Evolutionary conservation across 192 early-diverging fungal genomes (phyloP), one percentile per base, ranked within the genome.

Genomic region (Pilaira anomala): DNA sequence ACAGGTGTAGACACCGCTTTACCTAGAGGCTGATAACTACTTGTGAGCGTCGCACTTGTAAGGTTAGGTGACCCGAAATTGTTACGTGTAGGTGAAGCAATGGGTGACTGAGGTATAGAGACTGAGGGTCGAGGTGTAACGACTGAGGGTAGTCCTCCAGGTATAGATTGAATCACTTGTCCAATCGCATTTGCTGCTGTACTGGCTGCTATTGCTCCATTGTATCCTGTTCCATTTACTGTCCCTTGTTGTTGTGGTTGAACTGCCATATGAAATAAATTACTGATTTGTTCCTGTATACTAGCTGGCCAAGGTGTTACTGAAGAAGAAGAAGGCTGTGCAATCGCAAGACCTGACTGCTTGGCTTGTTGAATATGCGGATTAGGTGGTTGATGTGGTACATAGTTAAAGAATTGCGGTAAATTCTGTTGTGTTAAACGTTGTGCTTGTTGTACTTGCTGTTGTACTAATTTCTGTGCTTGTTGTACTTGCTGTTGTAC

Each of bases 401-500:
- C 22, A 24, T 25, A 3, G 22, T 7, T 54, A 28, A 19, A 19
- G 46, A 48, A 21, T 7, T 48, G 45, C 3, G 45, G 12, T 46
- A 46, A 46, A 46, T 18, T 3, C 3, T 14, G 49, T 18, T 51
- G 19, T 21, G 2, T 12, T 24, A 3, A 19, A 1, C 25, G 26
- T 51, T 57, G 21, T 39, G 25, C 22, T 19, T 60, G 39, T 28
- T 41, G 22, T 41, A n/a, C n/a, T n/a, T 45, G 36, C 11, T 14
- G 14, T 42, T 59, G 57, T 21, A 21, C 41, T 26, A 9, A 48
- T 22, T 53, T 18, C 21, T 36, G 54, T 59, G 2, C n/a, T 11
- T 36, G 26, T 33, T 41, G 56, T 29, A 46, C 42, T 58, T 13
- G 25, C 25, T 60, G 58, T 28, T 60, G 58, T 57, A 2, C 6